Conservation (phyloP, 2,329 filamentous ascomycete species). For the Fusarium duplospermum region DNA sequence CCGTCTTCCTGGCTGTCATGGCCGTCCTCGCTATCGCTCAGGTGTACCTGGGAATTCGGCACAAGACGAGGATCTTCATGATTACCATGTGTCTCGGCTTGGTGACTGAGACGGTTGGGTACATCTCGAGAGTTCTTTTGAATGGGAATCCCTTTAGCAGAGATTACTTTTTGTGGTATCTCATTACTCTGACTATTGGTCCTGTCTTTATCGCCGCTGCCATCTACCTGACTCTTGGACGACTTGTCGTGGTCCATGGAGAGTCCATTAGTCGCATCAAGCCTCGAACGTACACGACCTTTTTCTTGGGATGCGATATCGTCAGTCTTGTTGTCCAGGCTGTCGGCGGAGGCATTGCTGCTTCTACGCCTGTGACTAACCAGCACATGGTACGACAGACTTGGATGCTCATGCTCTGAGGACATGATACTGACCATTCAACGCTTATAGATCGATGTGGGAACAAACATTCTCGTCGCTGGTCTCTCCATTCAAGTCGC, state of each 20-base stretch:
- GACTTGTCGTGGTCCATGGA: constrained; percentile 38
- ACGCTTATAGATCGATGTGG: constrained; percentile 15
- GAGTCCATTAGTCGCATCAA: constrained; percentile 21
- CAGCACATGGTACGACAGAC: constrained; percentile 10
- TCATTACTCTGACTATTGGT: constrained; percentile 40
- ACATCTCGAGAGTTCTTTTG: constrained; percentile 32
- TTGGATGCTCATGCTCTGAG: not conserved
- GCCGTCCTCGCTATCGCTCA: constrained; percentile 19
- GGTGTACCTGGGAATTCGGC: constrained; percentile 34
- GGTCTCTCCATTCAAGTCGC: constrained; percentile 32
- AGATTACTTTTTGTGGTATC: constrained; percentile 32
- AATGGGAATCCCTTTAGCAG: constrained; percentile 31
- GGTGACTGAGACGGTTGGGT: constrained; percentile 36
- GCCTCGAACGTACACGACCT: constrained; percentile 22
- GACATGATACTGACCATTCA: not conserved
- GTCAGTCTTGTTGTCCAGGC: constrained; percentile 32
- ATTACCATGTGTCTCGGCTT: constrained; percentile 37
- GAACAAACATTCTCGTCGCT: constrained; percentile 34
- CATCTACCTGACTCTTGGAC: constrained; percentile 41
- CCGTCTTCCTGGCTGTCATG: constrained; percentile 30
- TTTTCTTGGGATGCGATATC: constrained; percentile 33
- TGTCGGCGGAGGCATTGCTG: constrained; percentile 29
- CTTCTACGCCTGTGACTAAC: constrained; percentile 29
- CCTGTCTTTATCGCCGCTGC: constrained; percentile 41
- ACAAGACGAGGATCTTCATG: constrained; percentile 37